These are phyloP conservation scores for Hibiscus syriacus DNA, from an alignment of 345 rosid genomes.

Conservation along the genomic window DNA sequence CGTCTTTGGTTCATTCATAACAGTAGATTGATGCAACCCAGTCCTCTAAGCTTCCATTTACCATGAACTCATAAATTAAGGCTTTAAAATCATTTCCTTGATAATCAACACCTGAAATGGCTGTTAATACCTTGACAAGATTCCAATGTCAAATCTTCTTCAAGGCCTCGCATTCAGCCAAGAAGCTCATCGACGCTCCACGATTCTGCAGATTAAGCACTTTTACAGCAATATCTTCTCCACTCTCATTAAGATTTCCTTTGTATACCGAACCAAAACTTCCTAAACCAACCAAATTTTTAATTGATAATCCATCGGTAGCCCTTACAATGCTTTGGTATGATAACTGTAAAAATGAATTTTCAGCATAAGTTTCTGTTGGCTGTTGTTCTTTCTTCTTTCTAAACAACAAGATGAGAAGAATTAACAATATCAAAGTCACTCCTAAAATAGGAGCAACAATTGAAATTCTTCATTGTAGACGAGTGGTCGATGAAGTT, in stretches of 20 bases:
- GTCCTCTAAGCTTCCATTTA: constrained; percentile 10
- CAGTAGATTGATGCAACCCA: constrained; percentile 10
- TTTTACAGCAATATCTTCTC: constrained; percentile 19
- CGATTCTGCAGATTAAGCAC: constrained; percentile 27
- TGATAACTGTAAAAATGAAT: neutral
- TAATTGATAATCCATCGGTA: constrained; percentile 17
- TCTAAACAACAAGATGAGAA: neutral
- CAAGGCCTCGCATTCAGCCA: neutral
- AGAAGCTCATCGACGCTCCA: neutral
- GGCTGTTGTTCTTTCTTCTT: neutral
- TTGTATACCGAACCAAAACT: constrained; percentile 14
- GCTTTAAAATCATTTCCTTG: constrained; percentile 6
- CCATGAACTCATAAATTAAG: constrained; percentile 3
- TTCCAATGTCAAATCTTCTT: constrained; percentile 29
- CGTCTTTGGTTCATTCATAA: neutral
- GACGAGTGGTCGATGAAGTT: neutral
- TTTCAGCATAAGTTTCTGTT: neutral
- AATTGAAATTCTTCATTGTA: neutral
- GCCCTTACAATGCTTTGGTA: neutral
- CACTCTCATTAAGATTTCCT: constrained; percentile 7
- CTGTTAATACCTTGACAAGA: constrained; percentile 31
- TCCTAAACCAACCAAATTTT: constrained; percentile 20
- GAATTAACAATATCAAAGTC: neutral
- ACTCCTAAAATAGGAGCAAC: neutral
- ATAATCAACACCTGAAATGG: neutral